Evolutionary conservation across 75 land plant species (phyloP).

Genomic region (Pinus taeda): DNA sequence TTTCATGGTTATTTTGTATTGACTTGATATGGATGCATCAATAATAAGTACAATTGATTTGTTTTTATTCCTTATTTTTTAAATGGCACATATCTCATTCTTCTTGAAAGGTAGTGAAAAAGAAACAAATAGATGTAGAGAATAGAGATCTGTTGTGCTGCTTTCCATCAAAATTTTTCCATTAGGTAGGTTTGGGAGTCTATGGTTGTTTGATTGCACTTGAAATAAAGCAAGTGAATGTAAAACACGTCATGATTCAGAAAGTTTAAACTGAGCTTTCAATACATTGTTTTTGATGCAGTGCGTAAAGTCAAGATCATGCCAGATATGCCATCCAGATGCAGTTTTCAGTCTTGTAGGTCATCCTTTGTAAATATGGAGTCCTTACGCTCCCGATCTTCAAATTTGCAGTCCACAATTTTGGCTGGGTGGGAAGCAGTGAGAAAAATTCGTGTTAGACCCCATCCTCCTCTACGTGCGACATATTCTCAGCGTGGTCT

Average conservation of each 20-base stretch:
- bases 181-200: not conserved
- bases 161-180: not conserved
- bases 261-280: not conserved
- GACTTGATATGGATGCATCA: not conserved
- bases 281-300: conserved; percentile 17
- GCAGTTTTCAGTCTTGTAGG: conserved; percentile 48
- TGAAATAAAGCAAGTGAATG: not conserved
- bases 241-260: not conserved
- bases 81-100: not conserved
- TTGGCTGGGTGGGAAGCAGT: conserved; percentile 65
- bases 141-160: no score
- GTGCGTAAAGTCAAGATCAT: conserved; percentile 79
- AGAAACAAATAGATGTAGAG: no score
- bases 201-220: not conserved
- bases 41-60: not conserved
- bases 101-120: not conserved
- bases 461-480: conserved; percentile 30
- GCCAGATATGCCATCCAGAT: conserved; percentile 53
- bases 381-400: conserved; percentile 15
- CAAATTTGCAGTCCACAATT: conserved; percentile 34
- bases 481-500: conserved; percentile 50
- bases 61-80: not conserved
- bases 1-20: not conserved
- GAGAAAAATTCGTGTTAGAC: conserved; percentile 57
- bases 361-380: conserved; percentile 30